Evolutionary conservation across 176 grass and related monocot genomes (phyloP), one percentile per base, ranked within the genome.

Genomic region (Poa annua): DNA sequence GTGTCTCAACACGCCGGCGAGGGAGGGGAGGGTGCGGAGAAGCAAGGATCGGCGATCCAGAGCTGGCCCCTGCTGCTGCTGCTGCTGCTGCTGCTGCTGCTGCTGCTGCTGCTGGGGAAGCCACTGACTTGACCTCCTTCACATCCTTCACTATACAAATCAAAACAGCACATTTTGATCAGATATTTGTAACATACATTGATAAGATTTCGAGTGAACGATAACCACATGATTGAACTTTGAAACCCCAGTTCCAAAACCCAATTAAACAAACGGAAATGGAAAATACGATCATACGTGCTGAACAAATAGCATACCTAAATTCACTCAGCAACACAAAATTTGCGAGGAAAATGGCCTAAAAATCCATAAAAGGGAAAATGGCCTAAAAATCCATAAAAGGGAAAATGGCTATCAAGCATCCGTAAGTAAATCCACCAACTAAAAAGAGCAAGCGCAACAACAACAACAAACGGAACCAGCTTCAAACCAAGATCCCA

Each of bases 21-120:
- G 90, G 93, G 25, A 87, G 86, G 5, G 86, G 85, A 80, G 90
- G 85, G 72, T 86, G 78, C 7, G 90, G 80, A 7, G 84, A 85
- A 38, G 87, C 82, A 1, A 89, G 79, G 26, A 91, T 78, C 15
- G 90, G 88, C 13, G 87, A 89, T 1, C 90, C 77, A 17, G 72
- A 75, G 47, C 86, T 92, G 29, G 82, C 63, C 54, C 77, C 81
- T 71, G 87, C 66, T 49, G 86, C 83, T 77, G 81, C 80, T 73
- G 88, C 83, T 77, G 81, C 80, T 73, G 88, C 65, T 47, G n/a
- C n/a, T n/a, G n/a, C n/a, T n/a, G n/a, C n/a, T n/a, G n/a, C n/a
- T n/a, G 86, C 81, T 70, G 87, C 65, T 48, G 86, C 84, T 78
- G 81, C 81, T 74, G 89, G 84, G 13, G 82, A 52, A 75, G 79